These are phyloP conservation scores for Glycine soja DNA, from an alignment of 306 rosid species.

Conservation along the genomic window DNA sequence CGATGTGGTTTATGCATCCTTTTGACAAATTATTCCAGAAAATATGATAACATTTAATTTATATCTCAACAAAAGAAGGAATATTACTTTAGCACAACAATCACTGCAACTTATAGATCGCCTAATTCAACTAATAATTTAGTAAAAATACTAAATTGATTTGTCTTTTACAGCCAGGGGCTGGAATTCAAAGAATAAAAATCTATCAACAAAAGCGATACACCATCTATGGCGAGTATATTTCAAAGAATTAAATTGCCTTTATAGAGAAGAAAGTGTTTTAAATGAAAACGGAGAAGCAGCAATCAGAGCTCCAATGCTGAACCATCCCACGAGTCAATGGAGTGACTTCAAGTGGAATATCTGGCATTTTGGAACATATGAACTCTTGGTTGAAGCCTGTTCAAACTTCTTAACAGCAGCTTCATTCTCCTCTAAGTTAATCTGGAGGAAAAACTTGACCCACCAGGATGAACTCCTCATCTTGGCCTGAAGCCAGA, in stretches of 20 bases:
- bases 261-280: constrained; percentile 34
- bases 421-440: constrained; percentile 72
- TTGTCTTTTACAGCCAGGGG: constrained; percentile 43
- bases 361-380: constrained; percentile 63
- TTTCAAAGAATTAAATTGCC: constrained; percentile 50
- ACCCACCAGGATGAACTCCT: constrained; percentile 81
- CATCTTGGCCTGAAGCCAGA: constrained; percentile 70
- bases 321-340: constrained; percentile 40
- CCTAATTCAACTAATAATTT: constrained; percentile 43
- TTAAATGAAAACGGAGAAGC: constrained; percentile 33
- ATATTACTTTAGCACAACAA: constrained; percentile 41
- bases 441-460: constrained; percentile 59
- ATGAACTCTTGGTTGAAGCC: constrained; percentile 66
- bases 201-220: constrained; percentile 46
- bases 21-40: constrained; percentile 15
- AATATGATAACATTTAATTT: constrained; percentile 38
- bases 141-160: constrained; percentile 43
- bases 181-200: constrained; percentile 50
- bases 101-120: constrained; percentile 14
- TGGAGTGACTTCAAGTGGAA: constrained; percentile 73
- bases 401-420: constrained; percentile 62
- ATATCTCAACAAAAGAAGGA: constrained; percentile 34
- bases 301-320: constrained; percentile 39
- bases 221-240: constrained; percentile 45
- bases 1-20: neutral